Base-by-base conservation (phyloP, 192 early-diverging fungal genomes). In the Rhizoclosmatium sp. region DNA sequence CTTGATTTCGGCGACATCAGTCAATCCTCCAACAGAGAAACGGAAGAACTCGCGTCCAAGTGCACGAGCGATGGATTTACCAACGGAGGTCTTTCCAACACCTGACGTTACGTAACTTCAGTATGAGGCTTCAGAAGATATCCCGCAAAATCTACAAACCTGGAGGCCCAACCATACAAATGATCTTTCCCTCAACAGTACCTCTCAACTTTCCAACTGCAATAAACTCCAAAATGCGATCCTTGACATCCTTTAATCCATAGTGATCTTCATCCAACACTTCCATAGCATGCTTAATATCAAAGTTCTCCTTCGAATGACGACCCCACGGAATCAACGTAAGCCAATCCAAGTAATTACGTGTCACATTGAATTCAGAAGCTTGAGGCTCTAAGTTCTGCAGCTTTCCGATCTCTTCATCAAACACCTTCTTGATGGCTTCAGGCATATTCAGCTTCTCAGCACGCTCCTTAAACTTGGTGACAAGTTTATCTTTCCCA, bases 211-310 rank as follows among this genome's bases (percentile, higher is more conserved):
- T 97, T 41, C 98, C 96, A 19, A 99, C 98, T 4, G 98, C 98
- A 82, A 99, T 97, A 71, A 99, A 99, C 87, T 99, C 98, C 48
- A 99, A 84, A 79, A 99, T 98, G 40, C 98, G 92, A 79, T 98
- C 96, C 89, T 99, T 99, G 71, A 99, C 98, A 82, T 99, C 98
- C 80, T 99, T 94, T 71, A 99, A 82, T n/a, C 98, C 98, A 83
- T 98, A 98, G 84, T 99, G 98, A 83, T 99, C 98, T 85, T 98
- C 95, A 82, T 99, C 97, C n/a, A 99, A 88, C 0, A 98, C 95
- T 21, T 80, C 85, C 39, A 89, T 86, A 41, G 98, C 97, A 77
- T 94, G 93, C 71, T 87, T 81, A 78, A 99, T 91, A 77, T 97
- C 94, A 77, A 97, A 98, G 82, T 98, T 97, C 85, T 99, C 98